Base-by-base conservation (phyloP, 23 red algal species). In the Gracilaria domingensis region DNA sequence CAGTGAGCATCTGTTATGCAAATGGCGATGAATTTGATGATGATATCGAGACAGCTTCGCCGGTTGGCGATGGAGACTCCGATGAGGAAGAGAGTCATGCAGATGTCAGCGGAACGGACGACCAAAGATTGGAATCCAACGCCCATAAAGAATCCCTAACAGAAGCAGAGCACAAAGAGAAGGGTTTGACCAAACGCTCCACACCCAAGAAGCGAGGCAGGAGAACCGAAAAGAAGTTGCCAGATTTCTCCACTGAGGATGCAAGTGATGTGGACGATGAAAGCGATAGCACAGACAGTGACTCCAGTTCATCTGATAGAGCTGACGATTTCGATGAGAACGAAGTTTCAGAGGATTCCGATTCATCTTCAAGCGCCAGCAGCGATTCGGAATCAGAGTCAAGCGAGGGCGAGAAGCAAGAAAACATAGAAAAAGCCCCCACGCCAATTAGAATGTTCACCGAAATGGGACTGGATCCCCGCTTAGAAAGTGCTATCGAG, bases 381-480 rank as follows among this genome's bases (percentile, higher is more conserved):
- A 75, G 69, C 36, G 69, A 75, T 75, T 75, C 69, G 20, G 72
- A 77, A 28, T 51, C 39, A 29, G 72, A 81, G 24, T 33, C 71
- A 90, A 81, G 36, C 11, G 72, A 60, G 12, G 50, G 81, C 3
- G 74, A 66, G 48, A 71, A 80, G 40, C 17, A 90, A 36, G 50
- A 59, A 37, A 50, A 57, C 12, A 65, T 66, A 16, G 66, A 51
- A 18, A 57, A 79, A 75, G 56, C 73, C 6, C 87, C 87, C 14
- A 12, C 87, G 4, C 35, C 87, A 23, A 57, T 90, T 29, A 76
- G 28, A 8, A 47, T 86, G 5, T 99, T 99, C 76, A 65, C 77
- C 39, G 93, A 84, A 18, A 92, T 99, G 90, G 78, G 32, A 26
- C 80, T 99, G 34, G 94, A 99, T 61, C 75, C 82, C 47, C 85